phyloP scores from a whole-genome alignment of 192 early-diverging fungal species.

The Backusella psychrophila region DNA sequence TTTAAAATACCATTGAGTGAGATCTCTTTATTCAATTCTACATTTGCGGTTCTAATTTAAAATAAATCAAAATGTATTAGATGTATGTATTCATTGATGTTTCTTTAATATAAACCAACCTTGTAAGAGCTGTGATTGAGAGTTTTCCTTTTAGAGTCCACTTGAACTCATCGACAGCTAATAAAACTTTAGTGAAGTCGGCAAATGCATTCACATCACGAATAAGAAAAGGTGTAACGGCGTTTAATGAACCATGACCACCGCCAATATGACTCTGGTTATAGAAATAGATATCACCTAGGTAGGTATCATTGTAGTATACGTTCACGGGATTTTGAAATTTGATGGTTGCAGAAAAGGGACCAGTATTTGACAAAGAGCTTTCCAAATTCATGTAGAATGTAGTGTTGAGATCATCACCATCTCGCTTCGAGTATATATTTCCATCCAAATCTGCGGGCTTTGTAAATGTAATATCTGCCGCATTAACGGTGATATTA shows the following conservation, averaged over 20 bases:
- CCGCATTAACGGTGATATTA: constrained; percentile 33
- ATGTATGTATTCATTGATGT: too few species aligned
- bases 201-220: constrained; percentile 39
- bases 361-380: constrained; percentile 43
- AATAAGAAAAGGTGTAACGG: constrained; percentile 36
- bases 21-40: too few species aligned
- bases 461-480: constrained; percentile 42
- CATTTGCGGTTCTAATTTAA: too few species aligned
- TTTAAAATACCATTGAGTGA: too few species aligned
- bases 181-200: constrained; percentile 45
- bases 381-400: constrained; percentile 41
- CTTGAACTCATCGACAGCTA: constrained; percentile 35
- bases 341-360: constrained; percentile 45
- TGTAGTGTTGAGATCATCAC: constrained; percentile 25
- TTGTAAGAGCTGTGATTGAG: constrained; percentile 22
- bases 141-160: constrained; percentile 29
- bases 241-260: constrained; percentile 35
- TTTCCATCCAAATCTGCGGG: background rate
- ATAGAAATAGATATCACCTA: constrained; percentile 39
- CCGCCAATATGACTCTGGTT: constrained; percentile 39
- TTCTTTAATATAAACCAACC: constrained; percentile 18
- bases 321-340: constrained; percentile 47
- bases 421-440: constrained; percentile 1
- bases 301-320: constrained; percentile 34
- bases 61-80: too few species aligned